These are phyloP conservation scores for Debaryomyces subglobosus DNA, from an alignment of 1,139 yeast species.

Conservation along the genomic window DNA sequence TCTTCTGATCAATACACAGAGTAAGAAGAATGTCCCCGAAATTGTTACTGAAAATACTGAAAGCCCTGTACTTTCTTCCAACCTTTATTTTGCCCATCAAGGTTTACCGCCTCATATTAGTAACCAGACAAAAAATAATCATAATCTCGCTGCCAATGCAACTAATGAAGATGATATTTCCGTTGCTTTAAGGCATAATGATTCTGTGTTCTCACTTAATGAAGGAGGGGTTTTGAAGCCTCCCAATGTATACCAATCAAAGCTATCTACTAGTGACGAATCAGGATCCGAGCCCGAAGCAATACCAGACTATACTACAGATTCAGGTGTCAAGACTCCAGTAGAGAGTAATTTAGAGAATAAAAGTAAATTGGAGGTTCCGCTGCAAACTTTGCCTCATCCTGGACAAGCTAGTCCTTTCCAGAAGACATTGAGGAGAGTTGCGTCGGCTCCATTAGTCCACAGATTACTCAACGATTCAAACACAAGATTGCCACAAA, in stretches of 20 bases:
- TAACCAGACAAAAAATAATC: constrained; percentile 27
- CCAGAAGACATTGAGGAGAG: constrained; percentile 65
- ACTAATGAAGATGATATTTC: constrained; percentile 27
- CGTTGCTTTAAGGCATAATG: constrained; percentile 46
- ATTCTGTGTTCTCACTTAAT: constrained; percentile 39
- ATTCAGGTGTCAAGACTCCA: neutral
- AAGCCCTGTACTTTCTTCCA: constrained; percentile 42
- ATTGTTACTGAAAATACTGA: constrained; percentile 11
- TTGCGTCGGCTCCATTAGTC: constrained; percentile 80
- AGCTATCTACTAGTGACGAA: constrained; percentile 16
- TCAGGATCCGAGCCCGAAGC: constrained; percentile 11
- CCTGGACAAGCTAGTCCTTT: constrained; percentile 31
- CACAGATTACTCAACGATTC: constrained; percentile 38
- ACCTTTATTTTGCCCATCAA: constrained; percentile 56
- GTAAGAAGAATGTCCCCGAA: constrained; percentile 8
- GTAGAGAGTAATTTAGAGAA: neutral
- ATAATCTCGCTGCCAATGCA: constrained; percentile 20
- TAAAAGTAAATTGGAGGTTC: constrained; percentile 1
- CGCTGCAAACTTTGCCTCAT: constrained; percentile 3
- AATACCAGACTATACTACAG: neutral
- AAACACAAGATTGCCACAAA: constrained; percentile 10
- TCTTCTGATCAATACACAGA: constrained; percentile 2
- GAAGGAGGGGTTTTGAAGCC: constrained; percentile 32
- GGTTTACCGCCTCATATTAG: constrained; percentile 57
- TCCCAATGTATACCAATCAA: constrained; percentile 22